These are phyloP conservation scores for Microbotryum scabiosae DNA, from an alignment of 1,284 basidiomycete genomes.

Conservation along the genomic window DNA sequence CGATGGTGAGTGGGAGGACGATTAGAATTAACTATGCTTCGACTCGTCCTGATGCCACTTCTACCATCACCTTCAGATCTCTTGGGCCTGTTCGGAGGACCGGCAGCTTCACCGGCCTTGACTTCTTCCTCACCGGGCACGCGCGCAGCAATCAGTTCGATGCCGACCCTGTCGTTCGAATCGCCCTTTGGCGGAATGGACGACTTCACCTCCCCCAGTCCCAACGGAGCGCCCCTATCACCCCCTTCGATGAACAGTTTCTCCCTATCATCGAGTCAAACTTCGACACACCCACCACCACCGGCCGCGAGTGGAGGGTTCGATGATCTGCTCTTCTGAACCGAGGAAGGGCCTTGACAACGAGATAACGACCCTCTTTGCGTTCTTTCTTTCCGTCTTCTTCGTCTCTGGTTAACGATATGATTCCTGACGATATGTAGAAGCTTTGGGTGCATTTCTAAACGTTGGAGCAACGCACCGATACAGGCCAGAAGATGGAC, in stretches of 20 bases:
- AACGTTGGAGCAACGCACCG: too few relatives aligned
- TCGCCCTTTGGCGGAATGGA: slow-evolving; percentile 9
- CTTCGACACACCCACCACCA: neutral
- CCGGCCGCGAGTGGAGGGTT: slow-evolving; percentile 1
- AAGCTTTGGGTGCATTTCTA: too few relatives aligned
- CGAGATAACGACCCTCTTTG: too few relatives aligned
- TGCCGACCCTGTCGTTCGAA: neutral
- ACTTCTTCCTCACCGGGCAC: neutral
- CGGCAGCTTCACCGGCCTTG: neutral
- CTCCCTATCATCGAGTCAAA: neutral
- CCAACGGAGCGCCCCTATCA: neutral
- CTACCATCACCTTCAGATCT: slow-evolving; percentile 12
- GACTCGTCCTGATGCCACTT: slow-evolving; percentile 62
- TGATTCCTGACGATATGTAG: too few relatives aligned
- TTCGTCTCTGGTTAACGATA: too few relatives aligned
- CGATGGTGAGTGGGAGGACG: slow-evolving; percentile 46
- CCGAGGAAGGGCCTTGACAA: too few relatives aligned
- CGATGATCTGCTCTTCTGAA: slow-evolving; percentile 21
- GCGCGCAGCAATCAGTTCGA: neutral
- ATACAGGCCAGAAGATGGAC: too few relatives aligned
- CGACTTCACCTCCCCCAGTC: neutral
- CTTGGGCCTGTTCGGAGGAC: slow-evolving; percentile 32
- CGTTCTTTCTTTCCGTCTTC: too few relatives aligned
- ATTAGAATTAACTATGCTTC: neutral
- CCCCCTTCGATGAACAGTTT: neutral